phyloP scores from a whole-genome alignment of 257 asterid genomes.

The Penstemon newberryi region DNA sequence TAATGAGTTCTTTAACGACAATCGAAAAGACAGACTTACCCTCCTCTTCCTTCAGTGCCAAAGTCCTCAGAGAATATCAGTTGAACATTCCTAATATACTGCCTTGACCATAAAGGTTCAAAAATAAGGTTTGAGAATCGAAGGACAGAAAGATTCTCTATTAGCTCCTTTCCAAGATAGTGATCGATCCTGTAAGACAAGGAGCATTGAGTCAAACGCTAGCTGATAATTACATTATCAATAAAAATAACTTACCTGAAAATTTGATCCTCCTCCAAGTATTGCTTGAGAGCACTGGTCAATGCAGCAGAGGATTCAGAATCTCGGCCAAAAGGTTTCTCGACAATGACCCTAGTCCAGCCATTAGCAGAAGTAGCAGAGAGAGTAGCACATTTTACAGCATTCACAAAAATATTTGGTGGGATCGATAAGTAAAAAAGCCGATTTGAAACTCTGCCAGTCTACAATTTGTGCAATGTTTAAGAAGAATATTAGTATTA shows the following conservation, averaged over 20 bases:
- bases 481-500: constrained; percentile 13
- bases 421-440: constrained; percentile 95
- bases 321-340: constrained; percentile 98
- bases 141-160: constrained; percentile 93
- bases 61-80: constrained; percentile 95
- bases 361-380: constrained; percentile 85
- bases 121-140: constrained; percentile 93
- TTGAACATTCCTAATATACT: constrained; percentile 91
- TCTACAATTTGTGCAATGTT: constrained; percentile 44
- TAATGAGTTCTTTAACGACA: constrained; percentile 8
- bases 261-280: constrained; percentile 87
- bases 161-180: constrained; percentile 97
- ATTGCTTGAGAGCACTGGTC: constrained; percentile 81
- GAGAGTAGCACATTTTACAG: constrained; percentile 85
- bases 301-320: constrained; percentile 93
- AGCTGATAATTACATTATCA: background rate
- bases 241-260: constrained; percentile 53
- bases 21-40: constrained; percentile 50
- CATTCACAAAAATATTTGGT: constrained; percentile 84
- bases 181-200: constrained; percentile 80
- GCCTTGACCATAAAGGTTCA: constrained; percentile 97
- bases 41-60: constrained; percentile 99
- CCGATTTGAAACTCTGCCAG: constrained; percentile 74
- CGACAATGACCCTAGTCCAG: constrained; percentile 97
- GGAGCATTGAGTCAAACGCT: background rate